A percentile compares a stretch with the other conserved stretches of the same genome.
phyloP scores from a whole-genome alignment of 1,284 basidiomycete genomes.

The Caloboletus inedulis region DNA sequence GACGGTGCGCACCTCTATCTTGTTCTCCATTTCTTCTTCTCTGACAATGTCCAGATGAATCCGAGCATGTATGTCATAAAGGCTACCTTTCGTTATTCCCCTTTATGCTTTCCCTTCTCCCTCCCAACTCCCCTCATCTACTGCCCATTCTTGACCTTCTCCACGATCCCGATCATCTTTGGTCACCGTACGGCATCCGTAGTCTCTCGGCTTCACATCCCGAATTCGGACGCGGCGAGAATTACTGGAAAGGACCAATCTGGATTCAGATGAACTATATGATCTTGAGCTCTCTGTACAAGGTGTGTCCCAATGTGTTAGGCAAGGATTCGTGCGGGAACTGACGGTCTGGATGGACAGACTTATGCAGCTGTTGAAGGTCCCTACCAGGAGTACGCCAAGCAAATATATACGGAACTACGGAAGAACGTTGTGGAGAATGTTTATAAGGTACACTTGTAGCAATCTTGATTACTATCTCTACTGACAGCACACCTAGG shows the following conservation, averaged over 20 bases:
- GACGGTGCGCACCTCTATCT: slow-evolving; percentile 52
- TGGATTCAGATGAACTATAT: slow-evolving; percentile 98
- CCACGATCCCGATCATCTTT: slow-evolving; percentile 77
- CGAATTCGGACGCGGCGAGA: slow-evolving; percentile 88
- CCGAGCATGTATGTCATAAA: slow-evolving; percentile 84
- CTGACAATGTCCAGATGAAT: slow-evolving; percentile 63
- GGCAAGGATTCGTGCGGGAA: not conserved
- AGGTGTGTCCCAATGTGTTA: slow-evolving; percentile 44
- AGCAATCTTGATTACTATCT: not conserved
- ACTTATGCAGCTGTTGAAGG: slow-evolving; percentile 79
- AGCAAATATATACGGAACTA: slow-evolving; percentile 76
- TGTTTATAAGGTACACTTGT: slow-evolving; percentile 66
- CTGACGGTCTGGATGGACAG: slow-evolving; percentile 38
- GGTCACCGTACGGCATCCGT: slow-evolving; percentile 88
- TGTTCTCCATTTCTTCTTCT: slow-evolving; percentile 11
- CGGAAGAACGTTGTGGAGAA: slow-evolving; percentile 83
- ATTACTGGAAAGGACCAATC: slow-evolving; percentile 95
- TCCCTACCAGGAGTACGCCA: slow-evolving; percentile 72
- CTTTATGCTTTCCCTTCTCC: slow-evolving; percentile 78
- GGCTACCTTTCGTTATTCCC: slow-evolving; percentile 95
- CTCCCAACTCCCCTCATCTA: slow-evolving; percentile 73
- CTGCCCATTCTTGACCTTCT: slow-evolving; percentile 78
- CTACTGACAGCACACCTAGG: slow-evolving; percentile 46
- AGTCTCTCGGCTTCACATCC: slow-evolving; percentile 82
- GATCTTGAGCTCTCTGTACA: slow-evolving; percentile 72